These are phyloP conservation scores for Tephrocybe sp. DNA, from an alignment of 768 basidiomycete species.

Conservation along the genomic window DNA sequence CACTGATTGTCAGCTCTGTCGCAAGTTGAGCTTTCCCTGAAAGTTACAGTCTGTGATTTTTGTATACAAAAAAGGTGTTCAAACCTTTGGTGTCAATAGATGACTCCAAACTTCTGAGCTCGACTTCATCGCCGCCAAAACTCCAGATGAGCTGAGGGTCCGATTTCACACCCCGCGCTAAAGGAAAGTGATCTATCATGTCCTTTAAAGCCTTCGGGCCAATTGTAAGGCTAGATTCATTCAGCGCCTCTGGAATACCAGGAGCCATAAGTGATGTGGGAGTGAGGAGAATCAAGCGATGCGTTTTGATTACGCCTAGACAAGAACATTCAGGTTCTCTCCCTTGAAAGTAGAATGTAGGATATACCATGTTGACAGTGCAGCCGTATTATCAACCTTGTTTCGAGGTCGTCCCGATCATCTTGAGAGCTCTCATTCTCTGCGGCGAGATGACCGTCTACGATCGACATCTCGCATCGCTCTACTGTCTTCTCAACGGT, in stretches of 20 bases:
- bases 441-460: conserved; percentile 43
- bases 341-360: background rate
- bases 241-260: conserved; percentile 52
- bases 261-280: conserved; percentile 65
- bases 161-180: conserved; percentile 56
- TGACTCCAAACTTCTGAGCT: conserved; percentile 67
- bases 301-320: conserved; percentile 84
- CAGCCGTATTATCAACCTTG: conserved; percentile 68
- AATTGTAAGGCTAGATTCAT: conserved; percentile 68
- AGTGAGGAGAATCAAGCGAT: conserved; percentile 63
- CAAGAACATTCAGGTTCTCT: conserved; percentile 3
- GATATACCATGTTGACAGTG: conserved; percentile 80
- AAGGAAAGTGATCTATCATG: conserved; percentile 80
- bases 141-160: conserved; percentile 84
- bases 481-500: conserved; percentile 79
- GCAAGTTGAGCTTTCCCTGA: conserved; percentile 63
- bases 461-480: conserved; percentile 70
- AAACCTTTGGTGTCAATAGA: conserved; percentile 66
- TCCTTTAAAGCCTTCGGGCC: conserved; percentile 74
- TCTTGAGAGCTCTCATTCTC: conserved; percentile 39
- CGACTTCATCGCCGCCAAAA: conserved; percentile 69
- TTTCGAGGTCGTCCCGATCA: conserved; percentile 64
- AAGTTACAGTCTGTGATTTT: background rate
- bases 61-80: background rate
- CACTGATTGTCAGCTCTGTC: conserved; percentile 75